Conservation (phyloP, 208 protist species). For the Leishmania turanica region DNA sequence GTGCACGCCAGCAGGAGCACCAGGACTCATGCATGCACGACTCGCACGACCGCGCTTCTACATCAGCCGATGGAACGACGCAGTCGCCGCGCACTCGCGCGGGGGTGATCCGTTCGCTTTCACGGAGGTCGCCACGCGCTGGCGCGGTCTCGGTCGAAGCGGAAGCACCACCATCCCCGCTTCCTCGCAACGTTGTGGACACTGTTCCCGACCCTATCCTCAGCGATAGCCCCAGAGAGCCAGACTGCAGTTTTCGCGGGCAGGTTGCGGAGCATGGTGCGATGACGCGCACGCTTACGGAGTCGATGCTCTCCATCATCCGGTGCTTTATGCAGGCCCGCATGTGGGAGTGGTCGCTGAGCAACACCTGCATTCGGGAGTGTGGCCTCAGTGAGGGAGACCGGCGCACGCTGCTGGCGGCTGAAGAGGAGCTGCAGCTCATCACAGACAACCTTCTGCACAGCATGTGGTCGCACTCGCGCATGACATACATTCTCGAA, state of each 20-base stretch:
- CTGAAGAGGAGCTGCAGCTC: constrained; percentile 35
- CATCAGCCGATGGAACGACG: neutral
- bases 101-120: neutral
- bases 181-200: constrained; percentile 54
- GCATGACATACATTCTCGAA: constrained; percentile 24
- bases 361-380: constrained; percentile 45
- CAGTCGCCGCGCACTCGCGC: neutral
- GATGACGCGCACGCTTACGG: constrained; percentile 18
- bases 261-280: constrained; percentile 36
- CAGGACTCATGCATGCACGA: neutral
- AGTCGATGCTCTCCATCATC: constrained; percentile 23
- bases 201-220: constrained; percentile 12
- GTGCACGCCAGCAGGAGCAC: neutral
- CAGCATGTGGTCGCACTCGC: constrained; percentile 1
- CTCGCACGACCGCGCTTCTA: neutral
- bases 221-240: constrained; percentile 11
- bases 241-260: constrained; percentile 32
- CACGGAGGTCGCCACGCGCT: neutral
- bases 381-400: constrained; percentile 29
- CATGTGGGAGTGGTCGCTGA: constrained; percentile 45
- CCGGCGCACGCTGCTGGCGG: constrained; percentile 19
- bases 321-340: constrained; percentile 34
- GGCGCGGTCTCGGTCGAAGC: neutral
- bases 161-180: constrained; percentile 46
- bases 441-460: constrained; percentile 26